These are phyloP conservation scores for Naumovozyma baii DNA, from an alignment of 805 yeast genomes.

Conservation along the genomic window DNA sequence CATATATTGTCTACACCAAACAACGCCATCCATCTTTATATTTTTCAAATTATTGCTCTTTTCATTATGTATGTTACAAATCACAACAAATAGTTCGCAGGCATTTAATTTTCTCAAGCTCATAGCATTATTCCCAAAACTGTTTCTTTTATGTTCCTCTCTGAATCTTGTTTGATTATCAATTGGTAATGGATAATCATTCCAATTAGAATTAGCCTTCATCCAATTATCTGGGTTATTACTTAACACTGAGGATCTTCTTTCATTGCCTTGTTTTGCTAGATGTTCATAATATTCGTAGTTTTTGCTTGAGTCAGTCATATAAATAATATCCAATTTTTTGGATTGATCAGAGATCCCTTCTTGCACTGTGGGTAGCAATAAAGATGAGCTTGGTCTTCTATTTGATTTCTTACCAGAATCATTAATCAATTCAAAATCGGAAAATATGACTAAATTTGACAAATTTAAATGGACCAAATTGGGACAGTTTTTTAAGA, in stretches of 20 bases:
- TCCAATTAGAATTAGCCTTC: conserved; percentile 2
- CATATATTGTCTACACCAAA: conserved; percentile 28
- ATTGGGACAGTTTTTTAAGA: conserved; percentile 59
- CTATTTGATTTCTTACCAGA: conserved; percentile 5
- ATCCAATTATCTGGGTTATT: conserved; percentile 10
- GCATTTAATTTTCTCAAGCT: conserved; percentile 15
- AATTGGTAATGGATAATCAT: conserved; percentile 20
- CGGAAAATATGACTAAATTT: conserved; percentile 52
- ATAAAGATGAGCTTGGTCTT: conserved; percentile 8
- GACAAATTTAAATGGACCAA: conserved; percentile 48
- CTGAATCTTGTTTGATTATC: conserved; percentile 17
- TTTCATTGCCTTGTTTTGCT: conserved; percentile 2
- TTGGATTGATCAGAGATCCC: conserved; percentile 1
- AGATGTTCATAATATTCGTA: conserved; percentile 14
- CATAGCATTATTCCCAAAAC: conserved; percentile 2
- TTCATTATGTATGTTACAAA: conserved; percentile 3
- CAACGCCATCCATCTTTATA: conserved; percentile 19
- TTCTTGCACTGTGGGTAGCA: conserved; percentile 14
- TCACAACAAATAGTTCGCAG: conserved; percentile 14
- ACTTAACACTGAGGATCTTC: conserved; percentile 1
- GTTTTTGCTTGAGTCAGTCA: conserved; percentile 24
- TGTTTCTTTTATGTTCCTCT: conserved; percentile 9
- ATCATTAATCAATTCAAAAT: conserved; percentile 38
- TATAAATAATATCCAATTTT: conserved; percentile 17
- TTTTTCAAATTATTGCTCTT: conserved; percentile 4